phyloP scores from a whole-genome alignment of 2,329 filamentous ascomycete species.

The Chaetomium olivaceum region DNA sequence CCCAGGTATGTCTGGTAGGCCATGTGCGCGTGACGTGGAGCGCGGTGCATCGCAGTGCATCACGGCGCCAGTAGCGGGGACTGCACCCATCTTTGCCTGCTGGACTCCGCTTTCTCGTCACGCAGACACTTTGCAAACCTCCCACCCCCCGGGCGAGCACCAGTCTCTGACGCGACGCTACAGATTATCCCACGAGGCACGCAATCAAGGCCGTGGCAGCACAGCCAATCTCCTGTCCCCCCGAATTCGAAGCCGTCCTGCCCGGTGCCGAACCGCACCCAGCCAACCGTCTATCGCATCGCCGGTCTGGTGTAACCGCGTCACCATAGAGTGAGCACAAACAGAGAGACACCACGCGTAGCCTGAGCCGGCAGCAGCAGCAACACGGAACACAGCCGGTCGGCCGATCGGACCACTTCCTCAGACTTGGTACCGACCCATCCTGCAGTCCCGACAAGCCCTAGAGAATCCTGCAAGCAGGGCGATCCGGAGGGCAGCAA shows the following conservation, averaged over 20 bases:
- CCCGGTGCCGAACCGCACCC: slow-evolving; percentile 30
- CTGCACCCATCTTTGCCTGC: slow-evolving; percentile 8
- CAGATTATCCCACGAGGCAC: slow-evolving; percentile 38
- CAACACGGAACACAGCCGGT: slow-evolving; percentile 23
- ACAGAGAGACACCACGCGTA: slow-evolving; percentile 29
- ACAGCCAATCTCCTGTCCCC: slow-evolving; percentile 33
- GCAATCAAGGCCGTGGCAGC: slow-evolving; percentile 31
- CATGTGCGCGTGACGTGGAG: slow-evolving; percentile 21
- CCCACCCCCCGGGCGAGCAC: slow-evolving; percentile 27
- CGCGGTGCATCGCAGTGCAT: slow-evolving; percentile 21
- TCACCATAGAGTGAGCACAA: slow-evolving; percentile 20
- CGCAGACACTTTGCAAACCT: slow-evolving; percentile 19
- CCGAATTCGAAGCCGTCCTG: slow-evolving; percentile 29
- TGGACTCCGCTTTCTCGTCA: slow-evolving; percentile 24
- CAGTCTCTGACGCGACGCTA: slow-evolving; percentile 43
- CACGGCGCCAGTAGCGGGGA: slow-evolving; percentile 24
- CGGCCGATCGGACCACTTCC: slow-evolving; percentile 20
- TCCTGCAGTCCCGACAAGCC: slow-evolving; percentile 12
- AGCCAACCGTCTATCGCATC: slow-evolving; percentile 36
- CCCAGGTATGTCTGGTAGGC: slow-evolving; percentile 27
- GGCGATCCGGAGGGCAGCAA: slow-evolving; percentile 36
- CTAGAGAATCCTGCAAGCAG: slow-evolving; percentile 26
- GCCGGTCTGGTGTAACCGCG: slow-evolving; percentile 36
- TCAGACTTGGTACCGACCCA: background rate
- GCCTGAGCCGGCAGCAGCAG: slow-evolving; percentile 25